Conservation (phyloP, 225 moss, liverwort and hornwort species). For the Takakia lepidozioides region DNA sequence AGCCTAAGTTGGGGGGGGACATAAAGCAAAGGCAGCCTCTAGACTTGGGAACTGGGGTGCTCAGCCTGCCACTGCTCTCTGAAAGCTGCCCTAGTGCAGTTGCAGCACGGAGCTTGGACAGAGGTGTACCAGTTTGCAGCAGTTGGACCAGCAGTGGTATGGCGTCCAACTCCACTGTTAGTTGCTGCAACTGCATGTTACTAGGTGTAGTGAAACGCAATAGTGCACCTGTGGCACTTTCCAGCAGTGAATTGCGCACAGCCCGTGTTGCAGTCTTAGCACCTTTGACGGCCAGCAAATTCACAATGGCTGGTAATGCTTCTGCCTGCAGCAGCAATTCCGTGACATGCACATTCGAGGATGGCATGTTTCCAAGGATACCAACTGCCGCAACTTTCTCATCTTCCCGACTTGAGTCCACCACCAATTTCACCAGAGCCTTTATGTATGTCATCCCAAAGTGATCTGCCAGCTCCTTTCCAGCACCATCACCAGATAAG, state of each 20-base stretch:
- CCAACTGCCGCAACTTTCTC: conserved; percentile 78
- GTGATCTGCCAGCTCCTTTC: conserved; percentile 74
- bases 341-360: conserved; percentile 38
- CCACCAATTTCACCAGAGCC: conserved; percentile 58
- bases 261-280: conserved; percentile 44
- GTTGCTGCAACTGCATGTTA: conserved; percentile 46
- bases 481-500: conserved; percentile 76
- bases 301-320: conserved; percentile 62
- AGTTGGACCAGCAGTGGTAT: conserved; percentile 68
- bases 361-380: conserved; percentile 77
- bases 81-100: conserved; percentile 71
- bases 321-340: conserved; percentile 67
- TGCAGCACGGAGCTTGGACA: conserved; percentile 65
- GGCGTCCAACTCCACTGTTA: conserved; percentile 59
- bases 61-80: conserved; percentile 42
- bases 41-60: conserved; percentile 26
- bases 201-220: conserved; percentile 66
- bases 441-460: conserved; percentile 54
- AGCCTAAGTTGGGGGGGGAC: conserved; percentile 24
- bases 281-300: conserved; percentile 35
- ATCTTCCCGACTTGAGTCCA: conserved; percentile 44
- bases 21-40: conserved; percentile 39
- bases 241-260: conserved; percentile 53
- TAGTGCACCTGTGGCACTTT: conserved; percentile 62
- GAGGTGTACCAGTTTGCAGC: conserved; percentile 52